Base-by-base conservation (phyloP, 495 filamentous ascomycete species). In the Trichoderma parareesei region DNA sequence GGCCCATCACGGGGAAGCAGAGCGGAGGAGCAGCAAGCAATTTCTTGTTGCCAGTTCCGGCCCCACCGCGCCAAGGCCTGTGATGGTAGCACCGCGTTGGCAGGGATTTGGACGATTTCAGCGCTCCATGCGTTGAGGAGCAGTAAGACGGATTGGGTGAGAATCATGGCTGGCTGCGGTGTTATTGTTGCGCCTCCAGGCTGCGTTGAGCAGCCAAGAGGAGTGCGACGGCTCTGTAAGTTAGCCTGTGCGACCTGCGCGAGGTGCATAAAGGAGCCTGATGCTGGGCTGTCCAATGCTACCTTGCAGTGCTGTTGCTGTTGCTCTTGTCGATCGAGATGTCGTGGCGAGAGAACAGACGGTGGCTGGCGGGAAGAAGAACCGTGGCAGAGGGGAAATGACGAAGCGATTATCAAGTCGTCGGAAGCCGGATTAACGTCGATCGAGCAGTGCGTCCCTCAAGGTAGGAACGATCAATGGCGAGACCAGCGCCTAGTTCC, bases 11-110 rank as follows among this genome's bases (percentile, higher is more conserved):
- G 44, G 44, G 44, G 44, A 48, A 48, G n/a, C 44, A 18, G 44
- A 48, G 44, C 37, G 53, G 53, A 57, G 53, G 18, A 37, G 27
- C 53, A 57, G 53, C 53, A 57, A 35, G 53, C 53, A 57, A 57
- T 57, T 27, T 57, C 53, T 57, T 18, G 48, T 33, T 37, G 53
- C 53, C 53, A 57, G 53, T 27, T 37, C 3, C 27, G 27, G 53
- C 27, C 53, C 53, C 53, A 57, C 53, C 27, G 53, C 33, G 9
- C 53, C 53, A 57, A 37, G 53, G 20, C 20, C 20, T 57, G 49
- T 57, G 49, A 57, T 57, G 49, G 27, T 27, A 27, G 27, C 20
- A 57, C 53, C 14, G 33, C 9, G 9, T 14, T 10, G 49, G 11
- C 53, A 33, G 33, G 53, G 53, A 35, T 57, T 18, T 9, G 53